These are phyloP conservation scores for Ramularia endophylla DNA, from an alignment of 2,329 filamentous ascomycete species.

Conservation along the genomic window DNA sequence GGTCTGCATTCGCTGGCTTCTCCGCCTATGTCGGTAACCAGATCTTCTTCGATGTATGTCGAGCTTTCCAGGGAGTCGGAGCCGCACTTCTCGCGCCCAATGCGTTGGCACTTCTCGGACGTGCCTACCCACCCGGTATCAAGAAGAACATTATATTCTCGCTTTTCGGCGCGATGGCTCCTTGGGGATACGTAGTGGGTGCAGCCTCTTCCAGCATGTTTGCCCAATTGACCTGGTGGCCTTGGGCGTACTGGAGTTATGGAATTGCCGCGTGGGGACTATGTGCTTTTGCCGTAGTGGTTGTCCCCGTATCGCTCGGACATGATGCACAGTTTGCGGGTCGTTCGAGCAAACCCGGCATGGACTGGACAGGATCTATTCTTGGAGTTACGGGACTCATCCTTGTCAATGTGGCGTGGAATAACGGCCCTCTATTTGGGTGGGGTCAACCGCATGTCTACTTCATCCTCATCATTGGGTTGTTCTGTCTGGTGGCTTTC, in stretches of 20 bases:
- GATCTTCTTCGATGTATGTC: conserved; percentile 33
- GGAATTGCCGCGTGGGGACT: conserved; percentile 23
- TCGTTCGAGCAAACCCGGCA: conserved; percentile 9
- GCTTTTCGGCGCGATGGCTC: conserved; percentile 34
- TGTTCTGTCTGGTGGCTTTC: conserved; percentile 25
- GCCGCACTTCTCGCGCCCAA: conserved; percentile 34
- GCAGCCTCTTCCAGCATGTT: conserved; percentile 31
- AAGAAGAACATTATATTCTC: conserved; percentile 37
- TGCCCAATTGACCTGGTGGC: conserved; percentile 29
- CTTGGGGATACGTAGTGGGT: conserved; percentile 32
- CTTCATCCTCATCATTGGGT: conserved; percentile 26
- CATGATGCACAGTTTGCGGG: conserved; percentile 17
- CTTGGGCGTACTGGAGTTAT: conserved; percentile 30
- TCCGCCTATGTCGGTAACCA: conserved; percentile 27
- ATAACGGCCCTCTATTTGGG: conserved; percentile 29
- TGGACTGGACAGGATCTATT: conserved; percentile 25
- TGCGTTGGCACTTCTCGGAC: conserved; percentile 33
- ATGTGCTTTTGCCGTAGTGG: conserved; percentile 19
- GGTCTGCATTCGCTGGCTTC: conserved; percentile 37
- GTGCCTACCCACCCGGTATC: conserved; percentile 30
- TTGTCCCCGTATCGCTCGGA: conserved; percentile 22
- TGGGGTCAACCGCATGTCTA: conserved; percentile 27
- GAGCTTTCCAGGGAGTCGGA: conserved; percentile 38
- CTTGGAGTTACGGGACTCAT: conserved; percentile 28
- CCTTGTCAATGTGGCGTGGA: conserved; percentile 30